Evolutionary conservation across 164 flowering plant species (phyloP), one percentile per base, ranked within the genome.

Genomic region (Aristolochia contorta): DNA sequence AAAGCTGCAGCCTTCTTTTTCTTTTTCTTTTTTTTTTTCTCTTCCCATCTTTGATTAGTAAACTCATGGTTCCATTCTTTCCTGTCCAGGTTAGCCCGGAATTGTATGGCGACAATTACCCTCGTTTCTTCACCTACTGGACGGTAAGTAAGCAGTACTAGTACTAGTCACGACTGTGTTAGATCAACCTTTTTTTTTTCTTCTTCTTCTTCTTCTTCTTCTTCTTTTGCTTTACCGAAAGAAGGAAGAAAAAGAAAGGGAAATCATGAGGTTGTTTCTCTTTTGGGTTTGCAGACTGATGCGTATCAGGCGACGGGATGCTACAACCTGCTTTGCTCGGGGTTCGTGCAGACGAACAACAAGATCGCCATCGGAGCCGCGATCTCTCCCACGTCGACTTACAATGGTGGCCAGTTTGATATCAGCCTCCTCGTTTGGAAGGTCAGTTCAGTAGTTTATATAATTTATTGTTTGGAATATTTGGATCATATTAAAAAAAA

Each of bases 41-140:
- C 23, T 60, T 60, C 9, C 10, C n/a, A 18, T 21, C 12, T 25
- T 19, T 13, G 24, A 19, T 19, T 22, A 21, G 15, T n/a, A 15
- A 22, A 27, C 2, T 16, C 16, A 16, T 53, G 12, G 18, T 6
- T 51, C 22, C 48, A 13, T 54, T 49, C 21, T 70, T 58, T 50
- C 57, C 67, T 64, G 25, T 68, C 58, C 93, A 94, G 99, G 91
- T 89, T 22, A 94, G 91, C 71, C 99, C 99, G 19, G 96, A 86
- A 62, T 61, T 91, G 49, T 94, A 89, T 70, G 99, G 99, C 33
- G 99, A 91, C 72, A 79, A 73, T 61, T 75, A 79, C 52, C 97
- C 99, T 12, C 76, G 99, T 61, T 94, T 94, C 79, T 94, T 94
- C 84, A 94, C 96, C 51, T 94, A 94, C 50, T 94, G 99, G 99